Base-by-base conservation (phyloP, 1,284 basidiomycete genomes). In the Leccinum angustisporum region DNA sequence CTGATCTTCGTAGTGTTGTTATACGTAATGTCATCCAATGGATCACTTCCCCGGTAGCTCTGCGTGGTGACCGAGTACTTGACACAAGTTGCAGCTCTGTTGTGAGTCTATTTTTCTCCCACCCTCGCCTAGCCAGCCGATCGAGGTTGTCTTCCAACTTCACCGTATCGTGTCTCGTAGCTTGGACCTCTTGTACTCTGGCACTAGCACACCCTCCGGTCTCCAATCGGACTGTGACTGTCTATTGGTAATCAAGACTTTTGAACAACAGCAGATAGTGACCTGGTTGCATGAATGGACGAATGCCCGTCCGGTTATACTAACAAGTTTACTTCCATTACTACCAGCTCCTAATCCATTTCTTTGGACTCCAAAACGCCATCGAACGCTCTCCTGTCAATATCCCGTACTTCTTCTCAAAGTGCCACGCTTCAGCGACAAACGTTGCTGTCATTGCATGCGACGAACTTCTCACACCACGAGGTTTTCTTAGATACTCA, bases 321-420 rank as follows among this genome's bases (percentile, higher is more conserved):
- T 53, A 30, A 60, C 71, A 43, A 46, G 71, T 94, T 73, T 94
- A 92, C 74, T 91, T 84, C 76, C 84, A 92, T 72, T 96, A 97
- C 72, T 87, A 90, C 33, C 87, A 89, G 73, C 83, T 97, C 53
- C 91, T 95, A 25, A 80, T 98, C 67, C 96, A 97, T 73, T 96
- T 95, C 7, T 98, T 98, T 69, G 95, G 96, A 3, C 81, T 98
- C 59, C 95, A 98, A 76, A 93, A 97, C 70, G 92, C 96, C 3
- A 79, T 97, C 59, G 95, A 97, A 73, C 83, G 84, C 14, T 82
- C 85, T 11, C 77, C 82, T 1, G 78, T 91, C 55, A 86, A 95
- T 70, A 89, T 94, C 55, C 89, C 89, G 0, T 90, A 95, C 78
- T 96, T 96, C 80, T 93, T 95, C 70, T 84, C 87, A 4, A 87